phyloP scores from a whole-genome alignment of 179 eudicot species.

The Pouteria campechiana region DNA sequence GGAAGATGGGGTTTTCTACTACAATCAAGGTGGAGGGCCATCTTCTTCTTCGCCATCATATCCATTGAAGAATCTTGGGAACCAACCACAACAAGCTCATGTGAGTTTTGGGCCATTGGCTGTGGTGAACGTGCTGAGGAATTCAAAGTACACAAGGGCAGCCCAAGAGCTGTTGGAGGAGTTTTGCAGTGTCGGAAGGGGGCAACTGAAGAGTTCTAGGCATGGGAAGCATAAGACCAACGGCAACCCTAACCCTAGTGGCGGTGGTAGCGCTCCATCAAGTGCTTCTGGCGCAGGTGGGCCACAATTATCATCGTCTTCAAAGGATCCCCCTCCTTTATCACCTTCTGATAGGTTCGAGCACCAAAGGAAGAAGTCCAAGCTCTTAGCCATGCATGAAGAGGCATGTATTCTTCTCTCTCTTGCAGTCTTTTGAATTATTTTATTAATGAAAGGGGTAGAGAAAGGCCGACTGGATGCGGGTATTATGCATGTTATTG shows the following conservation, averaged over 20 bases:
- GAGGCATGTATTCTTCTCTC: constrained; percentile 52
- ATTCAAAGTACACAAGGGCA: constrained; percentile 63
- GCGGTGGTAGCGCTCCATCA: constrained; percentile 15
- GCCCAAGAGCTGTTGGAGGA: constrained; percentile 87
- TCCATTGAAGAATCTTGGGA: constrained; percentile 28
- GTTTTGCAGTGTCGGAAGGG: constrained; percentile 88
- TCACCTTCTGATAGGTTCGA: constrained; percentile 82
- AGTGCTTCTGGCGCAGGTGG: constrained; percentile 18
- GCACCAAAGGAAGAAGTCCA: constrained; percentile 94
- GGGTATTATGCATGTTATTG: too few relatives aligned
- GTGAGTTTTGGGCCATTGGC: constrained; percentile 48
- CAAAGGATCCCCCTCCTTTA: constrained; percentile 55
- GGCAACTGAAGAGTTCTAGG: constrained; percentile 49
- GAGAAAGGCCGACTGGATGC: too few relatives aligned
- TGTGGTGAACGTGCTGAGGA: constrained; percentile 55
- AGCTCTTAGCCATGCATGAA: constrained; percentile 86
- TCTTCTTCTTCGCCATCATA: constrained; percentile 14
- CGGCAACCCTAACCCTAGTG: constrained; percentile 20
- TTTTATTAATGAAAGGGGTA: too few relatives aligned
- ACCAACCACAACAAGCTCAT: constrained; percentile 15
- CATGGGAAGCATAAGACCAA: constrained; percentile 21
- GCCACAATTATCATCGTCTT: constrained; percentile 23
- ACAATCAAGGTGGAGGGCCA: constrained; percentile 31
- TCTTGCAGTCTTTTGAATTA: constrained; percentile 5
- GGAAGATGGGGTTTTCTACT: constrained; percentile 40